Evolutionary conservation across 805 yeast species (phyloP), one percentile per base, ranked within the genome.

Genomic region (Wickerhamomyces strasburgensis): DNA sequence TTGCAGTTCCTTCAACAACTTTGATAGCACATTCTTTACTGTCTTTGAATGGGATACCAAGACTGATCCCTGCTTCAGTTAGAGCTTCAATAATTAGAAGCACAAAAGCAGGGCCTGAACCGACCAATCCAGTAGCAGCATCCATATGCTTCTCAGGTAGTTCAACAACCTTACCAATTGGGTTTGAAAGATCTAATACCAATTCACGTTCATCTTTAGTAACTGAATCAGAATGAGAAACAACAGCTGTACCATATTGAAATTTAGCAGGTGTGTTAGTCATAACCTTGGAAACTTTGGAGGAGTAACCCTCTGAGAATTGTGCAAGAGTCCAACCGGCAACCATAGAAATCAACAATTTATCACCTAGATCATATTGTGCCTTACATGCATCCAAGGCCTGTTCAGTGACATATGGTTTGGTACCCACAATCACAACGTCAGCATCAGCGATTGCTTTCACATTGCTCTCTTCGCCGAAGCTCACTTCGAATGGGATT

Each of bases 81-180:
- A 93, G 64, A 0, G 96, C 80, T 65, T 93, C 98, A 71, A 90
- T 70, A 78, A 90, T 80, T 50, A 88, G 66, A 51, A 89, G 70
- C 35, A 86, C 84, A 59, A 90, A 93, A 0, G 98, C 98, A 1
- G 98, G 97, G 1, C 96, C 98, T 2, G 96, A 86, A 2, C 98
- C 98, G 39, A 93, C 87, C 33, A 93, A 70, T 0, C 96, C 84
- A 7, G 98, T 90, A 28, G 96, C 95, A 4, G 90, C 96, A 57
- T 93, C 98, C 88, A 90, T 88, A 61, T 87, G 84, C 58, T 83
- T 82, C 62, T 93, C 99, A 14, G 89, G 90, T 29, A 84, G 63
- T 48, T 73, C 76, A 40, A 65, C 60, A 15, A 80, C 80, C 47
- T 71, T 69, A 5, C 93, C 93, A 37, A 83, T 78, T 25, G 86